Evolutionary conservation across 345 rosid genomes (phyloP), one percentile per base, ranked within the genome.

Genomic region (Aurinia saxatilis): DNA sequence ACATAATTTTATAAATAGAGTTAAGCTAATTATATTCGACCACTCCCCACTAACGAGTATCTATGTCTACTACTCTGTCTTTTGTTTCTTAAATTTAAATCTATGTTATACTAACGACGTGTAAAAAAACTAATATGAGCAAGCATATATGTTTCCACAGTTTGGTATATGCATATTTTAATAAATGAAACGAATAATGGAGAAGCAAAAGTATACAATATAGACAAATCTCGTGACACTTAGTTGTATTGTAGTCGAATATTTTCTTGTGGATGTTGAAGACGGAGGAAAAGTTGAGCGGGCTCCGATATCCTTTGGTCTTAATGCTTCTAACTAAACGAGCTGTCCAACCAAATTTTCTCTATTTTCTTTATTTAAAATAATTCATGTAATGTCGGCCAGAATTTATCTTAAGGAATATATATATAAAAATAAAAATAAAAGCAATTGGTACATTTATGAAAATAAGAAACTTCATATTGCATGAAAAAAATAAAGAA

Each of bases 221-320:
- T 66, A 82, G 70, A 67, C 69, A 67, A 37, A 56, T 75, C 96
- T 72, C 96, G 96, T 88, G 96, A 88, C 83, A 67, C 82, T 79
- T 13, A 1, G 31, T 84, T 88, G 90, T 88, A 76, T 73, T 78
- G 78, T 84, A 75, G 90, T 76, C 71, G 46, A 49, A 12, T 33
- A 39, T 45, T 3, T 63, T 64, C 63, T 67, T 68, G 84, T 79
- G 89, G 83, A 79, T 75, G 65, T 46, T 52, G 62, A 44, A 61
- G 62, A 44, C 34, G 33, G 23, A 60, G 14, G 19, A 50, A 58
- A 60, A 69, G 62, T 47, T 61, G 56, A 56, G 55, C 49, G 18
- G 40, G 65, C 44, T 60, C 58, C 44, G 15, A 41, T 15, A 51
- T 60, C 54, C 55, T 13, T 60, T 60, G 45, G 61, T 68, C 46